These are phyloP conservation scores for Pelagomonas calceolata DNA, from an alignment of 108 stramenopile genomes.

Conservation along the genomic window DNA sequence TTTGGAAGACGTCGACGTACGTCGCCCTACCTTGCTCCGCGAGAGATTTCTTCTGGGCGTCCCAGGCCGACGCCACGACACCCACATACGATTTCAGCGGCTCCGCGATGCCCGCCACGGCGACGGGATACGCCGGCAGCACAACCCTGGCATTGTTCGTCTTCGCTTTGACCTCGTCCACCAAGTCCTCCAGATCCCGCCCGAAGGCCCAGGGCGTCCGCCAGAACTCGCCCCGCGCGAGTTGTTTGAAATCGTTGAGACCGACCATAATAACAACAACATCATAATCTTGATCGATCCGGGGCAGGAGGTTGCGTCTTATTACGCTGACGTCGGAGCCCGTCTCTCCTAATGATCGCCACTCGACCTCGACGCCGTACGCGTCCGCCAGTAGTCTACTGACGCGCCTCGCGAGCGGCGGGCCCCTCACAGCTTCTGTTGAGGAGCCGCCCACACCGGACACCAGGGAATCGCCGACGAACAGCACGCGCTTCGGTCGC, in stretches of 20 bases:
- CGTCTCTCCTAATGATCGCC: not conserved
- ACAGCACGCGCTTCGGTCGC: not conserved
- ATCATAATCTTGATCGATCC: too few species aligned
- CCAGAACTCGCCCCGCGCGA: not conserved
- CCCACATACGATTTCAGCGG: not conserved
- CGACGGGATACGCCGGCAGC: not conserved
- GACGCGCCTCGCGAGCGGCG: not conserved
- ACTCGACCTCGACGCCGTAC: not conserved
- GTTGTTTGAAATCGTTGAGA: not conserved
- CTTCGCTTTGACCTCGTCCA: not conserved
- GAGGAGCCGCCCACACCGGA: not conserved
- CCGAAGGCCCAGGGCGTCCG: not conserved
- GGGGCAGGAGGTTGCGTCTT: too few species aligned
- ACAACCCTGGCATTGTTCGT: not conserved
- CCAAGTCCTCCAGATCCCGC: not conserved
- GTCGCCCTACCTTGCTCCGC: not conserved
- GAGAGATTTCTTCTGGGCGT: not conserved
- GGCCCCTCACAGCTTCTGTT: not conserved
- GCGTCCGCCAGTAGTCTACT: not conserved
- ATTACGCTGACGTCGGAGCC: not conserved
- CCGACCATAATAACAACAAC: not conserved
- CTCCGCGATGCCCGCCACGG: not conserved
- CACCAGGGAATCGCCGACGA: not conserved
- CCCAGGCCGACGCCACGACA: not conserved
- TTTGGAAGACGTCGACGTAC: not conserved